Percentiles rank a stretch among this genome's conserved stretches.
Conservation (phyloP, 352 stramenopile genomes). For the Albugo candida region DNA sequence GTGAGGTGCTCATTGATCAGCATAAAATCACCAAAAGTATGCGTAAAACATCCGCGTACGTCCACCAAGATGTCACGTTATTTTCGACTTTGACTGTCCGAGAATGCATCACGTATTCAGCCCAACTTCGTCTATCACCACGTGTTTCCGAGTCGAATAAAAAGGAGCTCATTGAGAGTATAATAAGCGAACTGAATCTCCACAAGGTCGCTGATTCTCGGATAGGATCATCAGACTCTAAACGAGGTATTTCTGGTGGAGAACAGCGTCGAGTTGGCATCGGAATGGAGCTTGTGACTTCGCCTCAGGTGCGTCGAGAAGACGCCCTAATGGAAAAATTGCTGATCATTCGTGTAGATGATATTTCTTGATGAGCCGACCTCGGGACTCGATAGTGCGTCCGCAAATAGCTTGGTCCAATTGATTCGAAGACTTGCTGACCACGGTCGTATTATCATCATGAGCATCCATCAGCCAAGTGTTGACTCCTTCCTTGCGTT, state of each 20-base stretch:
- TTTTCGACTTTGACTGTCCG: slow-evolving; percentile 65
- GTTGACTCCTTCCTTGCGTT: slow-evolving; percentile 81
- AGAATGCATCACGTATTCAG: slow-evolving; percentile 71
- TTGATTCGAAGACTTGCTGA: slow-evolving; percentile 72
- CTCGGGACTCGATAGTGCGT: slow-evolving; percentile 81
- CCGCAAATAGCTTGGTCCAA: slow-evolving; percentile 73
- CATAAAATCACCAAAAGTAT: slow-evolving; percentile 33
- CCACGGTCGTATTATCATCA: slow-evolving; percentile 53
- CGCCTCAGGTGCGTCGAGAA: slow-evolving; percentile 17
- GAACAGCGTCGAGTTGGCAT: slow-evolving; percentile 86
- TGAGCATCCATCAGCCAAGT: slow-evolving; percentile 82
- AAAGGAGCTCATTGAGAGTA: slow-evolving; percentile 40
- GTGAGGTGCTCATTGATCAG: slow-evolving; percentile 44
- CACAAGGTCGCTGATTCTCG: slow-evolving; percentile 34
- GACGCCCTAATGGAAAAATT: no score
- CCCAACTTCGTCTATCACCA: slow-evolving; percentile 46
- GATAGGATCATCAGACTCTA: slow-evolving; percentile 22
- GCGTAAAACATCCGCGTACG: slow-evolving; percentile 59
- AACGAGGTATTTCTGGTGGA: slow-evolving; percentile 86
- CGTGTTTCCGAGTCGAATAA: slow-evolving; percentile 31
- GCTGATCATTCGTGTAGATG: slow-evolving; percentile 10
- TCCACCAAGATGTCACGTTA: slow-evolving; percentile 74
- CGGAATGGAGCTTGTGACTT: slow-evolving; percentile 85
- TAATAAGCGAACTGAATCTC: slow-evolving; percentile 61
- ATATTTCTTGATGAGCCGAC: slow-evolving; percentile 87